Evolutionary conservation across 768 basidiomycete species (phyloP), one percentile per base, ranked within the genome.

Genomic region (Amanita rimosa): DNA sequence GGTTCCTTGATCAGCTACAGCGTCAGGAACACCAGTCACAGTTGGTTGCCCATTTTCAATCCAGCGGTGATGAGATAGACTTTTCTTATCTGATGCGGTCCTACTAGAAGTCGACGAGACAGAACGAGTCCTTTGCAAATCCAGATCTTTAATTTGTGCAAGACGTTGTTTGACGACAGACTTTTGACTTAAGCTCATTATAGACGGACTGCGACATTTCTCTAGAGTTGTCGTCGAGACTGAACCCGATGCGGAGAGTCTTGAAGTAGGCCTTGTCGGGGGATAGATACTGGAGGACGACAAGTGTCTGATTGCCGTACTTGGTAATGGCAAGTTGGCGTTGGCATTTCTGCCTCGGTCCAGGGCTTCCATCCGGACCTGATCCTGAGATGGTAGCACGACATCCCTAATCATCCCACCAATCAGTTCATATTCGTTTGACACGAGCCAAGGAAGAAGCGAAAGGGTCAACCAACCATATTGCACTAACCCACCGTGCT

Each of bases 401-500:
- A 68, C 66, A 58, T 85, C 81, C 83, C 83, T 83, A n/a, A n/a
- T n/a, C n/a, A 54, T 4, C 40, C 49, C 34, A 37, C 43, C 24
- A 19, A 36, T 26, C 17, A 44, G 36, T 38, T 17, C 37, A 49
- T 35, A n/a, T n/a, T 40, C 27, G 33, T 17, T 8, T 46, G 46
- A 48, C n/a, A n/a, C 17, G 13, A 31, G 13, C 42, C 29, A 43
- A 22, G 29, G 29, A 43, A 22, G 33, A 29, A 46, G 42, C 27
- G 24, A 39, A 43, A 19, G 59, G n/a, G n/a, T n/a, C n/a, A n/a
- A n/a, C 70, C 57, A 60, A 85, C 85, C 85, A 88, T 41, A 87
- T 76, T 3, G 79, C 75, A 55, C 80, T 82, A 44, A 88, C 73
- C 85, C 85, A 88, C 7, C 71, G 72, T 3, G 83, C 83, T 44